A percentile compares a stretch with the other conserved stretches of the same genome.
Conservation (phyloP, 805 yeast genomes). For the Clavispora vitiphila region DNA sequence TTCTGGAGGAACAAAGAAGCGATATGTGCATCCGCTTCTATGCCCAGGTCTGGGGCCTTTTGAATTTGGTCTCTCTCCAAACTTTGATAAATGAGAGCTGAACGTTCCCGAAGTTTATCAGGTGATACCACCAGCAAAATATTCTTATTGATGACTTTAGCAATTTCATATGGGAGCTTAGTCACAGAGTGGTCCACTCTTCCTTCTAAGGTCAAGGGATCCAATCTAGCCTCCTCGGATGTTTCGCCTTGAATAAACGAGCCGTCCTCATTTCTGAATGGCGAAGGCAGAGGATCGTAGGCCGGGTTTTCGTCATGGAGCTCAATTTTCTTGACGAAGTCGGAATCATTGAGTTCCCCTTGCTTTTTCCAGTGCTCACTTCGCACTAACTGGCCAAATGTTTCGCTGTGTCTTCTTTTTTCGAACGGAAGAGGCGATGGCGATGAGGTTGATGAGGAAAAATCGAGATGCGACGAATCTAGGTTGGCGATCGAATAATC, state of each 20-base stretch:
- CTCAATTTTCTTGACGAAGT: constrained; percentile 1
- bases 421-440: constrained; percentile 1
- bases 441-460: neutral
- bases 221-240: constrained; percentile 51
- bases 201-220: constrained; percentile 54
- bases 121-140: constrained; percentile 61
- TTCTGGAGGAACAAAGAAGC: constrained; percentile 78
- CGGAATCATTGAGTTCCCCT: constrained; percentile 5
- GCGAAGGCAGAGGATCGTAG: constrained; percentile 19
- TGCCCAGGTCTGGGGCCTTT: constrained; percentile 32
- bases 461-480: neutral
- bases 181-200: constrained; percentile 49
- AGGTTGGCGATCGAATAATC: neutral
- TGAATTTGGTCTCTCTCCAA: constrained; percentile 53
- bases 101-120: constrained; percentile 55
- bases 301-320: neutral
- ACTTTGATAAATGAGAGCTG: constrained; percentile 49
- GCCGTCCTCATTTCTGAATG: constrained; percentile 38
- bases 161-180: constrained; percentile 50
- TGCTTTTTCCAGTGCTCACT: constrained; percentile 12
- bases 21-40: constrained; percentile 74
- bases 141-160: constrained; percentile 58
- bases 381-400: constrained; percentile 23
- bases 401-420: constrained; percentile 16
- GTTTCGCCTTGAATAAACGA: constrained; percentile 37